Percentiles rank a stretch among this genome's conserved stretches.
phyloP scores from a whole-genome alignment of 2,329 filamentous ascomycete species.

The Colletotrichum kahawae region DNA sequence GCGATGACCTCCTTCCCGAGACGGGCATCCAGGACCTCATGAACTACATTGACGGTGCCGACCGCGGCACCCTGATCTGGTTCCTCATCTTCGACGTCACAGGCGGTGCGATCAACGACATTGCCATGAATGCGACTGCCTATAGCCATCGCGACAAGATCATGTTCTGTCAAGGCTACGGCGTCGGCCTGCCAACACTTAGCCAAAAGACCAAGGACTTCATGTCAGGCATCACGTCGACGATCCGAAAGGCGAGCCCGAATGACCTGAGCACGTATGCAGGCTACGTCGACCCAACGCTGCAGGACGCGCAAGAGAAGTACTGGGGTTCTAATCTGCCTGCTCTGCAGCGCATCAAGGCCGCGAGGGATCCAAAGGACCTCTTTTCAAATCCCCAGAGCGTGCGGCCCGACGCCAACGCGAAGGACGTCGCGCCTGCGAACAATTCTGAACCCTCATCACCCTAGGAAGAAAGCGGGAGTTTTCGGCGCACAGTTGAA shows the following conservation, averaged over 20 bases:
- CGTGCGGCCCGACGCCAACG: constrained; percentile 36
- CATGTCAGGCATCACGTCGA: constrained; percentile 54
- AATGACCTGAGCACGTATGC: constrained; percentile 59
- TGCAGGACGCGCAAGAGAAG: constrained; percentile 49
- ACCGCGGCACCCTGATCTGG: constrained; percentile 61
- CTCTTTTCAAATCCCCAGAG: constrained; percentile 66
- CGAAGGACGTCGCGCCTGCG: not conserved
- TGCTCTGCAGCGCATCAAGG: constrained; percentile 53
- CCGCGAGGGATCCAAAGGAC: constrained; percentile 55
- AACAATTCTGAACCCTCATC: not conserved
- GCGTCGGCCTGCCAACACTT: constrained; percentile 52
- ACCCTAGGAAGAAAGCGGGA: constrained; percentile 16
- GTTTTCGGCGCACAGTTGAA: not conserved
- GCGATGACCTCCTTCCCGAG: constrained; percentile 51
- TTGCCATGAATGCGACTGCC: constrained; percentile 59
- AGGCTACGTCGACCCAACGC: constrained; percentile 63
- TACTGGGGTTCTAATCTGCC: constrained; percentile 63
- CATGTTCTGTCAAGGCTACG: constrained; percentile 69
- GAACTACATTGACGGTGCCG: constrained; percentile 52
- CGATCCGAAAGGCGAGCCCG: constrained; percentile 41
- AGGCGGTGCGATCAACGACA: constrained; percentile 64
- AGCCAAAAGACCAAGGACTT: constrained; percentile 53
- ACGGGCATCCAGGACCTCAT: constrained; percentile 55
- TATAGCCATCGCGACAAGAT: constrained; percentile 69
- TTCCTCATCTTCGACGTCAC: constrained; percentile 67